Percentiles rank a stretch among this genome's conserved stretches.
phyloP scores from a whole-genome alignment of 1,139 yeast genomes.

The Hyphopichia buzzinii region DNA sequence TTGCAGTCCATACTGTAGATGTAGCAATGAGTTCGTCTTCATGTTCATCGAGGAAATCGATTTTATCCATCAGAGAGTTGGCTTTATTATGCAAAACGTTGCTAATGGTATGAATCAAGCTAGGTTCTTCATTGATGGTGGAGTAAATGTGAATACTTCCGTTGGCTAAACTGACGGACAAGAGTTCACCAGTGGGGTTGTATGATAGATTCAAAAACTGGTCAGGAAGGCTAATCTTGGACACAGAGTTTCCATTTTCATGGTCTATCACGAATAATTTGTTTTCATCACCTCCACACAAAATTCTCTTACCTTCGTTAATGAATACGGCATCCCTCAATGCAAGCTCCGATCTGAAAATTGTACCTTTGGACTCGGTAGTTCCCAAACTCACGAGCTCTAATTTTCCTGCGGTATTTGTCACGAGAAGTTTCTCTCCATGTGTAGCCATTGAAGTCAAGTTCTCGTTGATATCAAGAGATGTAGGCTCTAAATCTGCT shows the following conservation, averaged over 20 bases:
- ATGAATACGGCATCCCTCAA: conserved; percentile 64
- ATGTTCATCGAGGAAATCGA: conserved; percentile 38
- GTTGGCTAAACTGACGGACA: conserved; percentile 64
- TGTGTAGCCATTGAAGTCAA: conserved; percentile 30
- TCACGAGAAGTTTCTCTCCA: conserved; percentile 22
- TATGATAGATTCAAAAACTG: conserved; percentile 63
- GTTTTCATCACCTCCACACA: conserved; percentile 78
- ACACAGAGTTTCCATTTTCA: conserved; percentile 30
- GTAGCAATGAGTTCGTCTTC: conserved; percentile 38
- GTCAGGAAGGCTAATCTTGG: conserved; percentile 42
- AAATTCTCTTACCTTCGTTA: conserved; percentile 66
- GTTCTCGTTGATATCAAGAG: conserved; percentile 50
- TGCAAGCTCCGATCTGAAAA: conserved; percentile 55
- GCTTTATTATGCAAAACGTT: conserved; percentile 37
- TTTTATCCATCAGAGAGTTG: conserved; percentile 34
- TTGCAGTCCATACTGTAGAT: conserved; percentile 33
- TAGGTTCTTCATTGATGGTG: conserved; percentile 44
- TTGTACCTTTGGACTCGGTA: conserved; percentile 21
- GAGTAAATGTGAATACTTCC: conserved; percentile 69
- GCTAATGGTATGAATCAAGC: conserved; percentile 38
- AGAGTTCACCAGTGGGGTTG: conserved; percentile 55
- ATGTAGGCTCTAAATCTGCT: conserved; percentile 53
- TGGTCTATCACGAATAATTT: conserved; percentile 56
- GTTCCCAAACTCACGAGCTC: conserved; percentile 25
- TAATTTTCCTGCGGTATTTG: conserved; percentile 36